phyloP scores from a whole-genome alignment of 2,329 filamentous ascomycete genomes.

The Penicillium occitanis region DNA sequence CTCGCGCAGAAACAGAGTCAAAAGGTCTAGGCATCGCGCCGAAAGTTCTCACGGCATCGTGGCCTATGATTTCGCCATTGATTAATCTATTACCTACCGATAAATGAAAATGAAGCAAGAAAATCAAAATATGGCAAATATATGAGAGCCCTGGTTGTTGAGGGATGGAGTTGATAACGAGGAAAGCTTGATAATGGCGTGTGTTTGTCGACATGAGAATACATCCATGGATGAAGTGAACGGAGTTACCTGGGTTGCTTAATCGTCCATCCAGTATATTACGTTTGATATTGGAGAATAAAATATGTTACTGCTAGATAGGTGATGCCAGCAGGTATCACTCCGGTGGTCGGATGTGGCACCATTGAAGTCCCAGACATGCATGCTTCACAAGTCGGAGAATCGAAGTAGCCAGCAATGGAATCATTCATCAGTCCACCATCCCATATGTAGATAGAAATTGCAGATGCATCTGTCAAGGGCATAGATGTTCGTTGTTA shows the following conservation, averaged over 20 bases:
- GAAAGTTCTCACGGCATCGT: constrained; percentile 1
- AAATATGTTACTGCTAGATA: neutral
- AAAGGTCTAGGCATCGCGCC: neutral
- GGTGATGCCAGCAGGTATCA: too few relatives aligned
- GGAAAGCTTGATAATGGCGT: neutral
- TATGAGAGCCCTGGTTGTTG: neutral
- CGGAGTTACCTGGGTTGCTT: neutral
- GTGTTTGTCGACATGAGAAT: neutral
- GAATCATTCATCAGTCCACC: too few relatives aligned
- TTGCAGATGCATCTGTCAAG: too few relatives aligned
- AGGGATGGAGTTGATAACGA: neutral
- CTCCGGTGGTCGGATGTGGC: too few relatives aligned
- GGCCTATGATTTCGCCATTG: constrained; percentile 10
- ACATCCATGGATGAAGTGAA: neutral
- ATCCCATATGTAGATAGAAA: too few relatives aligned
- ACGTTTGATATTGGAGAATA: too few relatives aligned
- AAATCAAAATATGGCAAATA: neutral
- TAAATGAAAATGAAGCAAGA: neutral
- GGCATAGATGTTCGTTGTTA: too few relatives aligned
- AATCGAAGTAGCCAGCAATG: too few relatives aligned
- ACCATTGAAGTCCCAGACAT: too few relatives aligned
- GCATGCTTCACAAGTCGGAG: too few relatives aligned
- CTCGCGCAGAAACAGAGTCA: neutral
- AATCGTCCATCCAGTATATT: neutral
- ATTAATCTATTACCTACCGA: neutral